These are phyloP conservation scores for Durotheca rogersii DNA, from an alignment of 495 filamentous ascomycete genomes.

Conservation along the genomic window DNA sequence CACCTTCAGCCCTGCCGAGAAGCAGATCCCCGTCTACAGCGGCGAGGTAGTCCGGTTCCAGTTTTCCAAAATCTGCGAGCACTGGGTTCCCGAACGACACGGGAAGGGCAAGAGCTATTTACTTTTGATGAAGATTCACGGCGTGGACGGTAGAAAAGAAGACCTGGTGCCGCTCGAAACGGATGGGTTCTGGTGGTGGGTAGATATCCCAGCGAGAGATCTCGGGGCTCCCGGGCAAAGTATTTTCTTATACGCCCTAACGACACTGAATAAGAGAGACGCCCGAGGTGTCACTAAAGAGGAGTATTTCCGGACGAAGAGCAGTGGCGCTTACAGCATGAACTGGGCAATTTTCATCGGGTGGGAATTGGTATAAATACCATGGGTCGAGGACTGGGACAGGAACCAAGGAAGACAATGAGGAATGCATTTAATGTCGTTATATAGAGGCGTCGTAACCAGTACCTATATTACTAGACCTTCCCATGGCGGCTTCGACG, in stretches of 20 bases:
- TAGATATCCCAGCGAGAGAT: constrained; percentile 63
- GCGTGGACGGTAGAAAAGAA: constrained; percentile 66
- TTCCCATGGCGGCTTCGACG: too few species aligned
- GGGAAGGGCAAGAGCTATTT: constrained; percentile 62
- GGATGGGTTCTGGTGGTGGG: constrained; percentile 72
- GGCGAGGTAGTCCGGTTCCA: constrained; percentile 65
- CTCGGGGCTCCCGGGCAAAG: constrained; percentile 70
- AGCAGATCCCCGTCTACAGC: constrained; percentile 56
- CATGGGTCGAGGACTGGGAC: not conserved
- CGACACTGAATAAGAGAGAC: constrained; percentile 61
- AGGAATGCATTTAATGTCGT: constrained; percentile 2
- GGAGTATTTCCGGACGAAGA: constrained; percentile 64
- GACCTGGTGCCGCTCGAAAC: constrained; percentile 62
- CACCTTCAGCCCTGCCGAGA: constrained; percentile 60
- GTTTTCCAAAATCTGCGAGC: constrained; percentile 71
- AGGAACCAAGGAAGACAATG: not conserved
- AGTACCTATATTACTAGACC: too few species aligned
- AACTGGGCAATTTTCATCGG: constrained; percentile 59
- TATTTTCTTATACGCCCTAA: constrained; percentile 61
- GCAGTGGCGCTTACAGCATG: constrained; percentile 55
- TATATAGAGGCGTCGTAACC: constrained; percentile 1
- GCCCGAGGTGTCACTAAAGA: constrained; percentile 66
- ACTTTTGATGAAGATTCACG: constrained; percentile 65
- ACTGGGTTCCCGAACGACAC: constrained; percentile 71
- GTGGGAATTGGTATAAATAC: constrained; percentile 61